Percentiles rank a stretch among this genome's conserved stretches.
Conservation (phyloP, 2,329 filamentous ascomycete species). For the Xylariaceae sp. region DNA sequence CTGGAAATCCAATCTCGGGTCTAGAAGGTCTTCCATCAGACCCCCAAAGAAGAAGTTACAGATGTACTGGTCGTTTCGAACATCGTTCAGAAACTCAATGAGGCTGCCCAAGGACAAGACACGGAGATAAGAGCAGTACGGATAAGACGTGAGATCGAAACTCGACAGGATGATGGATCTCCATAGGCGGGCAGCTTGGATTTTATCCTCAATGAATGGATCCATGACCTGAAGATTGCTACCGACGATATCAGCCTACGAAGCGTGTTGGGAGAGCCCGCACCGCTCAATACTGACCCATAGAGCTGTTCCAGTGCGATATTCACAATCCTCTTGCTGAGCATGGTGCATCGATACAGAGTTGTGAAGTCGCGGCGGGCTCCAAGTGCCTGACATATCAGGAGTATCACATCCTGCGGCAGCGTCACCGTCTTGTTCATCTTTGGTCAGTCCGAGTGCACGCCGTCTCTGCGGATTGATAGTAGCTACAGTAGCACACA, state of each 20-base stretch:
- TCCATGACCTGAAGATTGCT: constrained; percentile 45
- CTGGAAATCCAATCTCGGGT: constrained; percentile 18
- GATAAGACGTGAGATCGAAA: constrained; percentile 56
- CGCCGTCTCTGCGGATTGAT: too few species aligned
- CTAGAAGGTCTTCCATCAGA: constrained; percentile 35
- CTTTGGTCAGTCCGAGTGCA: too few species aligned
- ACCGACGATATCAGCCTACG: constrained; percentile 18
- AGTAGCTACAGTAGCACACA: too few species aligned
- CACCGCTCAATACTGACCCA: constrained; percentile 40
- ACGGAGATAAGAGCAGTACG: constrained; percentile 65
- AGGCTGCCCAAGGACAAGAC: constrained; percentile 60
- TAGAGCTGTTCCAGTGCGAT: constrained; percentile 59
- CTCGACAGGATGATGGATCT: constrained; percentile 62
- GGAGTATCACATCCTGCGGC: constrained; percentile 55
- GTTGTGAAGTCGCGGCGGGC: constrained; percentile 52
- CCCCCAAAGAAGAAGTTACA: constrained; percentile 38
- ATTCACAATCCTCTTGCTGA: constrained; percentile 51
- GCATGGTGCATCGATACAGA: constrained; percentile 54
- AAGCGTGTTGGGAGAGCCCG: neutral
- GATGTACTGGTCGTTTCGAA: constrained; percentile 30
- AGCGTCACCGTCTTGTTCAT: constrained; percentile 32
- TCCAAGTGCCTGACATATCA: constrained; percentile 56
- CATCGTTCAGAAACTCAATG: constrained; percentile 52
- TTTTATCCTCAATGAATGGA: constrained; percentile 37
- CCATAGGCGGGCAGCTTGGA: constrained; percentile 62